These are phyloP conservation scores for Coprinopsis sp. DNA, from an alignment of 768 basidiomycete genomes.

Conservation along the genomic window DNA sequence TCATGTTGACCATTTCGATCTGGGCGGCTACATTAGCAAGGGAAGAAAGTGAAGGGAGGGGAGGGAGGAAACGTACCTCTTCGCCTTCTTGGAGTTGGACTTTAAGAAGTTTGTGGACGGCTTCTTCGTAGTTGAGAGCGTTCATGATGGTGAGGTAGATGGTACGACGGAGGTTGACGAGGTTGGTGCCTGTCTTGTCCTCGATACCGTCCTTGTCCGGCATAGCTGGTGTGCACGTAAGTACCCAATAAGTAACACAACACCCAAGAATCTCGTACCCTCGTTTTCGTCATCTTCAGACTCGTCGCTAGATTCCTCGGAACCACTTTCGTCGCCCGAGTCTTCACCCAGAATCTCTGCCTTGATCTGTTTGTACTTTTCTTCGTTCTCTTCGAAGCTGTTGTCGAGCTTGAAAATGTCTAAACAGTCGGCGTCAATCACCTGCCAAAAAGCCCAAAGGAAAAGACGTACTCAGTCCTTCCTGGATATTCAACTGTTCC, in stretches of 20 bases:
- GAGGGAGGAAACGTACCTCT: slow-evolving; percentile 56
- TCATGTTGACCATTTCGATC: slow-evolving; percentile 97
- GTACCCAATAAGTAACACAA: slow-evolving; percentile 1
- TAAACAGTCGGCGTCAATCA: slow-evolving; percentile 25
- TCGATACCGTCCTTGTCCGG: slow-evolving; percentile 87
- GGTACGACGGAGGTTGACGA: slow-evolving; percentile 88
- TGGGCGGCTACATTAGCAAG: slow-evolving; percentile 30
- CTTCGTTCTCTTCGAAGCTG: slow-evolving; percentile 85
- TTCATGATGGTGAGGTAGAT: slow-evolving; percentile 99
- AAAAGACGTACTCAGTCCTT: slow-evolving; percentile 78
- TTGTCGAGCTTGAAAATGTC: slow-evolving; percentile 96
- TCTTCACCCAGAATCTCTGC: slow-evolving; percentile 90
- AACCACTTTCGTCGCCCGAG: slow-evolving; percentile 67
- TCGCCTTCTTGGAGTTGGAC: slow-evolving; percentile 88
- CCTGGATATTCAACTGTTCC: slow-evolving; percentile 91
- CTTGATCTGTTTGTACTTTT: slow-evolving; percentile 89
- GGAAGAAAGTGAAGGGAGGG: not conserved
- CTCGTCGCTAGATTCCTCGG: slow-evolving; percentile 35
- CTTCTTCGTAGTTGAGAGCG: slow-evolving; percentile 96
- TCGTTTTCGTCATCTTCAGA: slow-evolving; percentile 63
- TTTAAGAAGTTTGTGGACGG: slow-evolving; percentile 95
- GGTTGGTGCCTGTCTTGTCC: slow-evolving; percentile 91
- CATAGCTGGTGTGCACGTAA: no score
- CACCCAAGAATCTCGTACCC: slow-evolving; percentile 11
- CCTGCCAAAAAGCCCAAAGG: not conserved